phyloP scores from a whole-genome alignment of 805 yeast genomes.

The Metschnikowia lochheadii region DNA sequence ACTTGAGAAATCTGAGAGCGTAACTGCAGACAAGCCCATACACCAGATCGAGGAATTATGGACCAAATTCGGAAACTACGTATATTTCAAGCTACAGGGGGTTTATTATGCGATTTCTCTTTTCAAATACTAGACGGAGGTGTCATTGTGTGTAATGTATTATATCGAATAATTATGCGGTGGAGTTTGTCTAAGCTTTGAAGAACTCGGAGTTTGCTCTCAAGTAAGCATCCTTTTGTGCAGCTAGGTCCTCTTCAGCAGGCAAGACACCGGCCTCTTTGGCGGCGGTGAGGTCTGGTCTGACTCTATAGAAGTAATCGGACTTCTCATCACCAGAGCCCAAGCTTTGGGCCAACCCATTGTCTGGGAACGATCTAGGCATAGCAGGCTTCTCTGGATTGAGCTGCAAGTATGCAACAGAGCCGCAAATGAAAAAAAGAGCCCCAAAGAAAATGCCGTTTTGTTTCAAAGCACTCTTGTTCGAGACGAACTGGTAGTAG shows the following conservation, averaged over 20 bases:
- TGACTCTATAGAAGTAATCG: conserved; percentile 36
- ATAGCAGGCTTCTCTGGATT: conserved; percentile 66
- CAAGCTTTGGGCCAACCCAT: conserved; percentile 68
- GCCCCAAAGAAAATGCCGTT: conserved; percentile 46
- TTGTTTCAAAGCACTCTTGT: conserved; percentile 57
- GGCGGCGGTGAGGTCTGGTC: conserved; percentile 38
- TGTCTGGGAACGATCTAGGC: conserved; percentile 71
- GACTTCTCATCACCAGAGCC: conserved; percentile 50
- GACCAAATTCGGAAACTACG: neutral
- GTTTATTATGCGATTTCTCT: too few species aligned
- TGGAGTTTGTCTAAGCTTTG: conserved; percentile 6
- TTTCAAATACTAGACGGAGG: neutral
- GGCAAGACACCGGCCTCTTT: conserved; percentile 36
- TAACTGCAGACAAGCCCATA: conserved; percentile 2
- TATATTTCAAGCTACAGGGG: neutral
- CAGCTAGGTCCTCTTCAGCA: conserved; percentile 24
- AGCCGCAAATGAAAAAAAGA: conserved; percentile 42
- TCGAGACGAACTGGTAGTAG: conserved; percentile 55
- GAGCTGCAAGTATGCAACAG: conserved; percentile 43
- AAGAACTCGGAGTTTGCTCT: conserved; percentile 37
- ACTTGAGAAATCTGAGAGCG: conserved; percentile 4
- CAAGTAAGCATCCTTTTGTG: conserved; percentile 30
- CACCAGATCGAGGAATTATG: neutral
- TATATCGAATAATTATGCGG: conserved; percentile 5
- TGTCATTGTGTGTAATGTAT: neutral